Evolutionary conservation across 768 basidiomycete species (phyloP), one percentile per base, ranked within the genome.

Genomic region (Cystofilobasidium macerans): DNA sequence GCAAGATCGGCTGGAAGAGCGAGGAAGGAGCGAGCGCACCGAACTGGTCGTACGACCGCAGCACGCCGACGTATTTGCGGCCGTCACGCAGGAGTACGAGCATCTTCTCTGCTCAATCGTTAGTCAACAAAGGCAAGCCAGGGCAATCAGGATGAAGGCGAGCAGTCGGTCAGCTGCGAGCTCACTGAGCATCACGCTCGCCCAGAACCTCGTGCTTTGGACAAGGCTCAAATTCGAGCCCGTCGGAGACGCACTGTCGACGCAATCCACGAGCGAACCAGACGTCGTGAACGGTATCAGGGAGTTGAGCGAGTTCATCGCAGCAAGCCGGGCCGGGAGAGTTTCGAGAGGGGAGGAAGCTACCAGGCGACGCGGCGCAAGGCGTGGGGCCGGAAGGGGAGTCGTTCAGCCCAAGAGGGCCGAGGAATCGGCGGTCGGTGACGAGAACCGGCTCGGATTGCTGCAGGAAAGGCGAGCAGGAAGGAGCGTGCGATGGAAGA

Each of bases 231-330:
- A n/a, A n/a, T n/a, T 33, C 30, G 35, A 38, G 45, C 45, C 5
- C 43, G 5, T 14, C 11, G 13, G 43, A 20, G n/a, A 78, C 95
- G 86, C 86, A 99, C 95, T 95, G 86, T 99, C 95, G 80, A 99
- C 95, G 78, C 91, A 91, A 82, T 98, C 95, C 78, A 97, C 88
- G 70, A 99, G 84, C 70, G 94, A 92, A 74, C 95, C 95, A 61
- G 93, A 97, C 26, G 95, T 99, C 68, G 95, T 99, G 80, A 98
- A 98, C 61, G 94, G 90, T 74, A 98, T 97, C 71, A 97, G 79
- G 64, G 91, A 91, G 79, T 95, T 91, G 91, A 95, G 58, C 22
- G 58, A 60, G 58, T 60, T 60, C 58, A 60, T 60, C 8, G 26
- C 51, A 26, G 24, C 4, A 1, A 38, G 36, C 7, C 35, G 36